Evolutionary conservation across 495 filamentous ascomycete genomes (phyloP).

Genomic region (Durotheca rogersii): DNA sequence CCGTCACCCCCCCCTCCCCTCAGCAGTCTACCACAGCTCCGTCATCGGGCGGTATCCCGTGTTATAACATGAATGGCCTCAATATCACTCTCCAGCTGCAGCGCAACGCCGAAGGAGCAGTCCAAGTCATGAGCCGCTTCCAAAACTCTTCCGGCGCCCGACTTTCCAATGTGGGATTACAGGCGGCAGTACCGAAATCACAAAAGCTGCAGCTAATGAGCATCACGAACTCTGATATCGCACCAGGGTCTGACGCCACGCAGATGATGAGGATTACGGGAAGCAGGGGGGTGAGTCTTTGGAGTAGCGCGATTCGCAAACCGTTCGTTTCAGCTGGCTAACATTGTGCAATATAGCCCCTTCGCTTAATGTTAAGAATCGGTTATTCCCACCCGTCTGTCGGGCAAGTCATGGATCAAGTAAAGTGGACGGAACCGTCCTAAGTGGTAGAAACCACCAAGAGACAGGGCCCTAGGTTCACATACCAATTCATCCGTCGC

Average conservation of each 20-base stretch:
- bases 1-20: conserved; percentile 51
- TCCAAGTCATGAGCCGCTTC: conserved; percentile 83
- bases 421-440: conserved; percentile 89
- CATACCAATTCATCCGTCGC: not conserved
- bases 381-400: conserved; percentile 69
- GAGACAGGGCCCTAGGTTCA: conserved; percentile 13
- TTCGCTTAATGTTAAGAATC: conserved; percentile 84
- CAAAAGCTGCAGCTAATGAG: conserved; percentile 88
- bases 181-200: conserved; percentile 93
- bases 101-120: conserved; percentile 66
- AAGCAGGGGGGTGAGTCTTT: conserved; percentile 77
- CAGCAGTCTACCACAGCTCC: conserved; percentile 43
- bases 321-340: conserved; percentile 26
- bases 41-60: conserved; percentile 59
- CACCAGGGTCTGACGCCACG: conserved; percentile 75
- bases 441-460: conserved; percentile 27
- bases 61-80: conserved; percentile 84
- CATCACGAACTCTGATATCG: conserved; percentile 76
- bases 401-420: conserved; percentile 80
- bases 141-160: conserved; percentile 66
- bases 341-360: conserved; percentile 39
- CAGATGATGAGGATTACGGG: conserved; percentile 83
- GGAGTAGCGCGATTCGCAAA: conserved; percentile 10
- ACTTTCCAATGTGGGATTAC: conserved; percentile 74
- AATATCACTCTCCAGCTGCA: conserved; percentile 78